Conservation (phyloP, 176 grass and related monocot genomes). For the Bothriochloa decipiens region DNA sequence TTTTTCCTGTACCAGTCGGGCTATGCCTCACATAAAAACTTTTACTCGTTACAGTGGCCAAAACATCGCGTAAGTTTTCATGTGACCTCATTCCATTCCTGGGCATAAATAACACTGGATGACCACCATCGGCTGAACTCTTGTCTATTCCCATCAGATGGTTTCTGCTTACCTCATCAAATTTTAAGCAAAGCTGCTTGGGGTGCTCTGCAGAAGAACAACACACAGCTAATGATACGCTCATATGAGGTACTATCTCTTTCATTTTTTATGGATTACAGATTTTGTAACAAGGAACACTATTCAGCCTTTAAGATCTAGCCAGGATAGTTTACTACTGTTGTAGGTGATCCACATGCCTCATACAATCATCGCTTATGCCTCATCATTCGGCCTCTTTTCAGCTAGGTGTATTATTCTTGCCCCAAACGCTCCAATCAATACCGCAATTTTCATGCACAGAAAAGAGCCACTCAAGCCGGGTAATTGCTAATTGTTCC, state of each 20-base stretch:
- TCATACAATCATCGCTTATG: neutral
- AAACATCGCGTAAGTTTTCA: slow-evolving; percentile 76
- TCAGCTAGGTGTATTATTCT: slow-evolving; percentile 88
- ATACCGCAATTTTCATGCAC: slow-evolving; percentile 65
- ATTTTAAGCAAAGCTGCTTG: slow-evolving; percentile 98
- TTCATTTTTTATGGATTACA: slow-evolving; percentile 18
- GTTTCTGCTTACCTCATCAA: slow-evolving; percentile 94
- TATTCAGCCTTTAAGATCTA: neutral
- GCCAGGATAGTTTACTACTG: neutral
- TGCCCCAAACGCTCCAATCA: slow-evolving; percentile 55
- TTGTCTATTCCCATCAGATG: slow-evolving; percentile 52
- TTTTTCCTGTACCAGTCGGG: slow-evolving; percentile 54
- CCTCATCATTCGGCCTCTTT: slow-evolving; percentile 22
- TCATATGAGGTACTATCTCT: slow-evolving; percentile 79
- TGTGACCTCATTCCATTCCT: neutral
- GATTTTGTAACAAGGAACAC: neutral
- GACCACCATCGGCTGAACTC: neutral
- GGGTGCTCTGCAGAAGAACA: slow-evolving; percentile 96
- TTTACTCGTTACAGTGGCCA: slow-evolving; percentile 88
- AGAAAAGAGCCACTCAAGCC: slow-evolving; percentile 21
- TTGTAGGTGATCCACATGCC: neutral
- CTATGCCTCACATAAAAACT: slow-evolving; percentile 97
- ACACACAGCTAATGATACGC: slow-evolving; percentile 93
- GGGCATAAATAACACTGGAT: slow-evolving; percentile 17
- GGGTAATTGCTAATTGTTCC: slow-evolving; percentile 33